Base-by-base conservation (phyloP, 192 early-diverging fungal species). In the Geosiphon pyriformis region DNA sequence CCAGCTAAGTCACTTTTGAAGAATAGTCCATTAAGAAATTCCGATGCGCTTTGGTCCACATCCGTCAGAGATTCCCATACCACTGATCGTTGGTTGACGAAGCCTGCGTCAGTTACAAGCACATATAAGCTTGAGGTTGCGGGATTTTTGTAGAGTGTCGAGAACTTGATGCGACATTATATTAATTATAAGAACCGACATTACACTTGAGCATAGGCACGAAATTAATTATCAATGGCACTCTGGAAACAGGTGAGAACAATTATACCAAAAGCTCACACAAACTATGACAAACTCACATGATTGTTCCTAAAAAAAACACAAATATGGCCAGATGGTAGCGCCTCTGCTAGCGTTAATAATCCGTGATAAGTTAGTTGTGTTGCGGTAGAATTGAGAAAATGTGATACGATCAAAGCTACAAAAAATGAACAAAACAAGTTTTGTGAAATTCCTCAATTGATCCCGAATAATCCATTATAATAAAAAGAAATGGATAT, bases 221-320 rank as follows among this genome's bases (percentile, higher is more conserved):
- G n/a, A n/a, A n/a, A n/a, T n/a, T n/a, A n/a, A n/a, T n/a, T n/a
- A n/a, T n/a, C n/a, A n/a, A n/a, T n/a, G n/a, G n/a, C n/a, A n/a
- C n/a, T n/a, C n/a, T n/a, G n/a, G n/a, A n/a, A n/a, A n/a, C n/a
- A n/a, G n/a, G n/a, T n/a, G n/a, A n/a, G n/a, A 42, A 42, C 15
- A 42, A 42, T 10, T 10, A 42, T 42, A 42, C 15, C 15, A 22
- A 8, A 10, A 18, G 6, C 20, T 1, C n/a, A 33, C 12, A 32
- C 47, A 74, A 22, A 52, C 35, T 46, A 46, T 34, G 30, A 37
- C 15, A 59, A 27, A 61, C 73, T 77, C 77, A 79, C 83, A 62
- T 97, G 94, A 73, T 98, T 98, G 75, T 96, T 96, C 59, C 94
- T 81, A 79, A 98, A 98, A 35, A 98, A 73, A 46, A 94, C 92